Percentiles rank a stretch among this genome's conserved stretches.
phyloP scores from a whole-genome alignment of 2,329 filamentous ascomycete genomes.

The Calonectria ilicicola region DNA sequence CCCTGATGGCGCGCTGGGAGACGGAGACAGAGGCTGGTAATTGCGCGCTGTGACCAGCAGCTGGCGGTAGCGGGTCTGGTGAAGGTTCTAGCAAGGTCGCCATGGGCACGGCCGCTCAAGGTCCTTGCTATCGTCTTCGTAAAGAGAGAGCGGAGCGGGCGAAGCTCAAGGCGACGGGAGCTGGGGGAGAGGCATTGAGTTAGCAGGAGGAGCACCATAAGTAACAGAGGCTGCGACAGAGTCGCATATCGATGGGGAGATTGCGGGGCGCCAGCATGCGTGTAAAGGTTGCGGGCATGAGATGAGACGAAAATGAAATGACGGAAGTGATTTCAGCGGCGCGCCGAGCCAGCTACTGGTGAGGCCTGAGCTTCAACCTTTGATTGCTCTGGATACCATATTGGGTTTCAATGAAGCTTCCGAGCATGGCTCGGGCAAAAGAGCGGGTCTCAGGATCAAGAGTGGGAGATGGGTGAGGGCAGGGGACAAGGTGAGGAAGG shows the following conservation, averaged over 20 bases:
- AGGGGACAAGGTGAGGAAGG: conserved; percentile 10
- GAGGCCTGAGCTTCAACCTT: conserved; percentile 13
- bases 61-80: conserved; percentile 41
- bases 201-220: conserved; percentile 32
- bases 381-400: conserved; percentile 19
- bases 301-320: conserved; percentile 9
- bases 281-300: not conserved
- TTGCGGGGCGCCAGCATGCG: conserved; percentile 1
- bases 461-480: conserved; percentile 18
- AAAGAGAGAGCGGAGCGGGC: conserved; percentile 40
- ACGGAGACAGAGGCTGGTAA: conserved; percentile 31
- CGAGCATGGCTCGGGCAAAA: conserved; percentile 9
- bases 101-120: conserved; percentile 40
- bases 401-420: conserved; percentile 21
- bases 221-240: not conserved
- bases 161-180: conserved; percentile 42
- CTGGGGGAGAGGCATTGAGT: conserved; percentile 41
- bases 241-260: conserved; percentile 14
- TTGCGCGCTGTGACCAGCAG: conserved; percentile 44
- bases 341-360: not conserved
- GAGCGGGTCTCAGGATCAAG: conserved; percentile 17
- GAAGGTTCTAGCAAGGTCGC: conserved; percentile 42
- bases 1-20: conserved; percentile 38
- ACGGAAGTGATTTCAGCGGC: conserved; percentile 14
- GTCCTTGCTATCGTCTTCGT: conserved; percentile 21